Conservation (phyloP, 768 basidiomycete genomes). For the Chalciporus piperatus region DNA sequence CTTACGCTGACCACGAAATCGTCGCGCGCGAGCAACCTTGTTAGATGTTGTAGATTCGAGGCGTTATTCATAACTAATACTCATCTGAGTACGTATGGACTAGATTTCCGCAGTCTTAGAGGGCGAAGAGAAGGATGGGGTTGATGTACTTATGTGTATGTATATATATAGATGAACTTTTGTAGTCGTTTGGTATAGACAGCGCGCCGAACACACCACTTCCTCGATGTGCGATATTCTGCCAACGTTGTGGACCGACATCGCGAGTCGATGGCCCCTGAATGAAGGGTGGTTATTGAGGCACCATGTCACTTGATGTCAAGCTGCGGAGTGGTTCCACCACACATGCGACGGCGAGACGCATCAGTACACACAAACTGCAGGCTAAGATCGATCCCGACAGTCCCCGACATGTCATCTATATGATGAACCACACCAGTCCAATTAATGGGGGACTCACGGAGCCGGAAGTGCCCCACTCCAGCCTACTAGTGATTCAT, state of each 20-base stretch:
- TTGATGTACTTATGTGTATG: neutral
- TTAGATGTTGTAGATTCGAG: neutral
- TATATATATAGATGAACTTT: neutral
- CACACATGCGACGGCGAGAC: neutral
- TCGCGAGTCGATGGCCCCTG: neutral
- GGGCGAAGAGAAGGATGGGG: no score
- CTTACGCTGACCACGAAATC: neutral
- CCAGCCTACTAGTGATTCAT: neutral
- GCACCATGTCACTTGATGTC: neutral
- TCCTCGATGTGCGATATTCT: neutral
- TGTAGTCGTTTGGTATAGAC: neutral
- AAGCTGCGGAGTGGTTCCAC: neutral
- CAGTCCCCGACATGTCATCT: neutral
- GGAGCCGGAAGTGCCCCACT: neutral
- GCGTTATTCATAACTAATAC: neutral
- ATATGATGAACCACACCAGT: neutral
- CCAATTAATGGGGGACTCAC: neutral
- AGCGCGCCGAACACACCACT: neutral
- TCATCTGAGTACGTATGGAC: neutral
- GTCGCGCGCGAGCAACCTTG: neutral
- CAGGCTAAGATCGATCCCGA: neutral
- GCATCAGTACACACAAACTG: neutral
- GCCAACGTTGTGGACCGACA: neutral
- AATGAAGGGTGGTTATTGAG: neutral
- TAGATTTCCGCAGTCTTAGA: neutral